Evolutionary conservation across 2,329 filamentous ascomycete species (phyloP).

Genomic region (Colletotrichum caudatum): DNA sequence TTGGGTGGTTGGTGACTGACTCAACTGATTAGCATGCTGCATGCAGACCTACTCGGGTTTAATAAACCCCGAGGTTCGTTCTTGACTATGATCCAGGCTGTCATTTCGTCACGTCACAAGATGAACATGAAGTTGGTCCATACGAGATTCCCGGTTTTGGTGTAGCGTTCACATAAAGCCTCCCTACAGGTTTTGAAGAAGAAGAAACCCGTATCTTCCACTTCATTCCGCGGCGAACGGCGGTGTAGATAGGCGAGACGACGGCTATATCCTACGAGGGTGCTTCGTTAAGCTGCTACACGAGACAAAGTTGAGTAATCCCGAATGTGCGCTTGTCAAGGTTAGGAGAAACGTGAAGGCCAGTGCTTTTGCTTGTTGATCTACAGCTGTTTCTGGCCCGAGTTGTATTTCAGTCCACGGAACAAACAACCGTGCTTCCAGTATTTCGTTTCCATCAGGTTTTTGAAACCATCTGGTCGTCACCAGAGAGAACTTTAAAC

Average conservation of each 20-base stretch:
- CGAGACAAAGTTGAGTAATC: constrained; percentile 2
- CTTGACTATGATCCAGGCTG: not conserved
- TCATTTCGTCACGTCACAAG: too few species aligned
- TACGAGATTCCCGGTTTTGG: not conserved
- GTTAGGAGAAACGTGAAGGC: not conserved
- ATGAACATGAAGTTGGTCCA: not conserved
- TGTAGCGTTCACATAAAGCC: not conserved
- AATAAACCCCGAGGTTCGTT: not conserved
- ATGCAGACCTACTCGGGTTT: not conserved
- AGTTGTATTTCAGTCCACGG: not conserved
- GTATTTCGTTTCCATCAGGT: constrained; percentile 1
- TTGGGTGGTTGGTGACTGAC: not conserved
- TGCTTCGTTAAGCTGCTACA: not conserved
- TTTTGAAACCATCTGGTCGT: constrained; percentile 21
- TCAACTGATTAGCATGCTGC: not conserved
- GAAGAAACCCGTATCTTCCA: not conserved
- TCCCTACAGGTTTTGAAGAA: not conserved
- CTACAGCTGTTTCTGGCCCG: not conserved
- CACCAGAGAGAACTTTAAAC: constrained; percentile 31
- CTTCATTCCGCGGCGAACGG: too few species aligned
- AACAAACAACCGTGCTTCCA: constrained; percentile 4
- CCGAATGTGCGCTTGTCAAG: not conserved
- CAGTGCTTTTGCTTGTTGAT: not conserved
- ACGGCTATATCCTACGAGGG: not conserved
- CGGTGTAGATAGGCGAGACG: not conserved